A percentile compares a stretch with the other conserved stretches of the same genome.
phyloP scores from a whole-genome alignment of 352 stramenopile species.

The Halophytophthora polymorphica region DNA sequence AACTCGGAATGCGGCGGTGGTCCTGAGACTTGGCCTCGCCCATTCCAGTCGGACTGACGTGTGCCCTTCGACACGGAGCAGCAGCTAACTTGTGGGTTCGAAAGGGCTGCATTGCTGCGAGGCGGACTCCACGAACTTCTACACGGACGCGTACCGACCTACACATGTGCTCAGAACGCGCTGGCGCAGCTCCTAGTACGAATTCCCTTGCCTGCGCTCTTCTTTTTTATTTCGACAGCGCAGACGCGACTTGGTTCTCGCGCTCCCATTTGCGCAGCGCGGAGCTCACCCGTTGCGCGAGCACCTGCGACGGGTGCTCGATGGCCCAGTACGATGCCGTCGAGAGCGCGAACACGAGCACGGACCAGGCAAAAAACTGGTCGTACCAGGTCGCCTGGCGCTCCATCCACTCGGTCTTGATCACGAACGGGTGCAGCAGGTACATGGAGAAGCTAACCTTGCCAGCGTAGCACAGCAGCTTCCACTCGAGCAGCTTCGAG shows the following conservation, averaged over 20 bases:
- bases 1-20: no score
- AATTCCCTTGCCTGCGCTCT: no score
- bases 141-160: no score
- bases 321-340: constrained; percentile 13
- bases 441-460: constrained; percentile 32
- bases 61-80: no score
- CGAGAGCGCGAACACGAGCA: constrained; percentile 9
- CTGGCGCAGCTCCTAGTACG: no score
- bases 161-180: no score
- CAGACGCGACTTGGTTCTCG: neutral
- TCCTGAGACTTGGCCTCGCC: no score
- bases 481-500: constrained; percentile 21
- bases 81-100: no score
- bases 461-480: constrained; percentile 15
- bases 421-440: constrained; percentile 20
- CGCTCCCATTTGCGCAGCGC: constrained; percentile 2
- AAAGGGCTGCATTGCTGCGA: no score
- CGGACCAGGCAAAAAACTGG: constrained; percentile 13
- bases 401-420: constrained; percentile 5
- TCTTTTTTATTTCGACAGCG: neutral
- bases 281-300: constrained; percentile 7
- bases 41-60: no score
- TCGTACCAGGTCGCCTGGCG: constrained; percentile 10
- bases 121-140: no score
- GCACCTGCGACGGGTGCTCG: constrained; percentile 12